Evolutionary conservation across 2,329 filamentous ascomycete species (phyloP).

Genomic region (Fusarium euwallaceae): DNA sequence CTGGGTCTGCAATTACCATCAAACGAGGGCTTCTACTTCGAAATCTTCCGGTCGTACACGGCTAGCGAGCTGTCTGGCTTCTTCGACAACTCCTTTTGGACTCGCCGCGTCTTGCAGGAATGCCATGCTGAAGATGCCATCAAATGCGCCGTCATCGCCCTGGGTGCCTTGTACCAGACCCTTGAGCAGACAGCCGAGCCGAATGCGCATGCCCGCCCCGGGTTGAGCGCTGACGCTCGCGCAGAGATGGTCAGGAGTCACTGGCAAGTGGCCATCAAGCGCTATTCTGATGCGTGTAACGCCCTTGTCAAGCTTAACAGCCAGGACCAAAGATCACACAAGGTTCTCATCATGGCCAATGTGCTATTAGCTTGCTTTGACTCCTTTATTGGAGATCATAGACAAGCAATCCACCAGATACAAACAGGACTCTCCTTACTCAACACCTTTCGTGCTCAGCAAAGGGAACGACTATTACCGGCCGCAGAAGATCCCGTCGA

Average conservation of each 20-base stretch:
- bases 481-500: constrained; percentile 63
- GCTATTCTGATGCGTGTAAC: constrained; percentile 70
- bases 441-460: constrained; percentile 64
- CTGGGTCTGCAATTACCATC: constrained; percentile 61
- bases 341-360: constrained; percentile 72
- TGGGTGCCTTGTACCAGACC: constrained; percentile 77
- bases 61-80: constrained; percentile 75
- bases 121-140: constrained; percentile 73
- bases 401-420: constrained; percentile 72
- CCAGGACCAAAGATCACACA: constrained; percentile 61
- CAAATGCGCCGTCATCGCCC: constrained; percentile 74
- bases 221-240: constrained; percentile 27
- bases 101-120: constrained; percentile 71
- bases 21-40: constrained; percentile 71
- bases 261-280: constrained; percentile 70
- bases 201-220: constrained; percentile 50
- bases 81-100: constrained; percentile 77
- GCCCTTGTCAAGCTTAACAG: constrained; percentile 61
- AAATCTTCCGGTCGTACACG: constrained; percentile 72
- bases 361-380: constrained; percentile 78
- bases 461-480: constrained; percentile 48
- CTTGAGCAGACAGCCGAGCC: constrained; percentile 69
- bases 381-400: constrained; percentile 74
- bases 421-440: constrained; percentile 69
- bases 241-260: constrained; percentile 59